Percentiles rank a stretch among this genome's conserved stretches.
Evolutionary conservation across 140 eudicot genomes (phyloP).

Genomic region (Senecio squalidus): DNA sequence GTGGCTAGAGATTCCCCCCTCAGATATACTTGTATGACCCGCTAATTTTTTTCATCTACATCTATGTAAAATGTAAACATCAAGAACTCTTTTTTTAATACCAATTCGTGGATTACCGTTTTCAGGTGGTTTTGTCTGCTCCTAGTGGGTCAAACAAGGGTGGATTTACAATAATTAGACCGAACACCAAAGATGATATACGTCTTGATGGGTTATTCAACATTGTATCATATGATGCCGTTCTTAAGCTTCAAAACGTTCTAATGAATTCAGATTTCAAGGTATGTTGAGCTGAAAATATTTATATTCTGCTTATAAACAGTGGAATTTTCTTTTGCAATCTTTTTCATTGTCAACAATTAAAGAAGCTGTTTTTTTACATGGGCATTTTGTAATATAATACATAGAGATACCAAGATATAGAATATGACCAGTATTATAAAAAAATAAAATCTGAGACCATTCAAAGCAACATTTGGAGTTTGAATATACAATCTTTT

Average conservation of each 20-base stretch:
- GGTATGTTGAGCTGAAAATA: slow-evolving; percentile 31
- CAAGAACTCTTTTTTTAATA: slow-evolving; percentile 1
- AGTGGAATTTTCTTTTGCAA: slow-evolving; percentile 3
- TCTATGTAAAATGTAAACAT: slow-evolving; percentile 3
- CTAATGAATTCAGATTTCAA: slow-evolving; percentile 65
- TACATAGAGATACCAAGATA: no score
- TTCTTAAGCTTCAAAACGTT: slow-evolving; percentile 63
- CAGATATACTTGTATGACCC: slow-evolving; percentile 89
- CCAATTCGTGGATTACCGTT: not conserved
- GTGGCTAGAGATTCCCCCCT: slow-evolving; percentile 78
- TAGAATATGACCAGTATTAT: not conserved
- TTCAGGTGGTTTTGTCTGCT: slow-evolving; percentile 87
- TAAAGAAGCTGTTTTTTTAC: no score
- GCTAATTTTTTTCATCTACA: slow-evolving; percentile 6
- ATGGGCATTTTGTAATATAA: no score
- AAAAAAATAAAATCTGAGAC: not conserved
- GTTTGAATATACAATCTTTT: not conserved
- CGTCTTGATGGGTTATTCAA: slow-evolving; percentile 86
- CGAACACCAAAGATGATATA: slow-evolving; percentile 56
- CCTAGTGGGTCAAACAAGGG: slow-evolving; percentile 73
- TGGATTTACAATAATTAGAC: slow-evolving; percentile 64
- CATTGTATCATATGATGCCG: slow-evolving; percentile 82
- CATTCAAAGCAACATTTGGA: slow-evolving; percentile 7
- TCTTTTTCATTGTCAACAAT: no score
- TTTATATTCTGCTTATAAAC: not conserved